These are phyloP conservation scores for Beauveria asiatica DNA, from an alignment of 2,329 filamentous ascomycete genomes.

Conservation along the genomic window DNA sequence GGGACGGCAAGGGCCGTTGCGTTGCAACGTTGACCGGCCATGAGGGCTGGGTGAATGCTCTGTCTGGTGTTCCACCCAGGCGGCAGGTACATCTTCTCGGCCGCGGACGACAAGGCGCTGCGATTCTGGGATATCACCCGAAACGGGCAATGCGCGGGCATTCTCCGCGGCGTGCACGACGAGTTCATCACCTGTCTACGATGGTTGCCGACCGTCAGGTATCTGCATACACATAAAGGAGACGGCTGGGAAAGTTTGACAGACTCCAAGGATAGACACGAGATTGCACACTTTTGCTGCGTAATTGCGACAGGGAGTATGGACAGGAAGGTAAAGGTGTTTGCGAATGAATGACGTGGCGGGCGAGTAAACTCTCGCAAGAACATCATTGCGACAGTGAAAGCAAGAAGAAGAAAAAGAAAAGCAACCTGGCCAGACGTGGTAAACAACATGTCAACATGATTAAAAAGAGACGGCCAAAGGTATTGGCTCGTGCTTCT, in stretches of 20 bases:
- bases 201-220: slow-evolving; percentile 65
- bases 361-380: no score
- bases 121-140: slow-evolving; percentile 90
- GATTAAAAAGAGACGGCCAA: no score
- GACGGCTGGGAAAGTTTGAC: slow-evolving; percentile 25
- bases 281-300: slow-evolving; percentile 61
- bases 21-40: slow-evolving; percentile 81
- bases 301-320: slow-evolving; percentile 80
- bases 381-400: no score
- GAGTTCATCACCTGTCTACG: slow-evolving; percentile 81
- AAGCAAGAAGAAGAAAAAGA: no score
- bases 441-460: no score
- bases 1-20: slow-evolving; percentile 75
- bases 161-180: slow-evolving; percentile 64
- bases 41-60: slow-evolving; percentile 84
- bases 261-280: slow-evolving; percentile 31
- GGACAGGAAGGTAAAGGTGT: slow-evolving; percentile 64
- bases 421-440: no score
- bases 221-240: slow-evolving; percentile 18
- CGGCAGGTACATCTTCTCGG: slow-evolving; percentile 81
- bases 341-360: neutral
- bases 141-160: slow-evolving; percentile 82
- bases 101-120: slow-evolving; percentile 82
- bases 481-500: no score
- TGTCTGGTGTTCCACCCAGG: slow-evolving; percentile 83